Evolutionary conservation across 352 stramenopile species (phyloP), one percentile per base, ranked within the genome.

Genomic region (Phytopythium oedochilum): DNA sequence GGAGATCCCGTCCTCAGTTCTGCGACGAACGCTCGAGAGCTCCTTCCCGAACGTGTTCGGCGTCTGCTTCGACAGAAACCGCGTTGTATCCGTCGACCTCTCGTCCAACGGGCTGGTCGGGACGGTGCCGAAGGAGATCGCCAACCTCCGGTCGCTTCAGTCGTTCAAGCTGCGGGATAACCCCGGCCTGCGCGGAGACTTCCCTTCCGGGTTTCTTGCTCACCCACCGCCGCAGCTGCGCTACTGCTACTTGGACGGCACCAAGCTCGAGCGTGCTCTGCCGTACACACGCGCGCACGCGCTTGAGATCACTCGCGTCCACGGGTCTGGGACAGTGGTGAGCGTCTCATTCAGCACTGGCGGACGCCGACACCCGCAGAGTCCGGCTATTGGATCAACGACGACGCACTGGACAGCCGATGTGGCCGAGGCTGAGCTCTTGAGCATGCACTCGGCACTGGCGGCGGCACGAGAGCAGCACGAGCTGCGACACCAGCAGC

Each of bases 171-270:
- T 90, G n/a, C 61, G 72, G 22, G 64, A 81, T 23, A 91, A 88
- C 34, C 62, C 70, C 5, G 61, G 62, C 0, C 58, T 91, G 25
- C 48, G 64, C 32, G 78, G 75, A 0, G 15, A 40, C 1, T 38
- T 85, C 14, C 66, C 70, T 5, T 7, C 29, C 0, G 42, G 52
- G 20, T 43, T 83, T 29, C 15, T 55, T 18, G 7, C 22, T 1
- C 32, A 46, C 7, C 23, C 18, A 9, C 66, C 66, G 17, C 48
- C 61, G 6, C 68, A 72, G 2, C 55, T 88, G 0, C 79, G 71
- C 10, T 86, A 82, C 52, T 87, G 75, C 61, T 90, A 88, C 40
- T 34, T 90, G 3, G 75, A 89, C 38, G 75, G 72, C 49, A 88
- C 80, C 7, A 57, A 53, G 1, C 47, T 90, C 0, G 61, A 71